Percentiles rank a stretch among this genome's conserved stretches.
These are phyloP conservation scores for Xylaria sp. DNA, from an alignment of 495 filamentous ascomycete species.

Conservation along the genomic window DNA sequence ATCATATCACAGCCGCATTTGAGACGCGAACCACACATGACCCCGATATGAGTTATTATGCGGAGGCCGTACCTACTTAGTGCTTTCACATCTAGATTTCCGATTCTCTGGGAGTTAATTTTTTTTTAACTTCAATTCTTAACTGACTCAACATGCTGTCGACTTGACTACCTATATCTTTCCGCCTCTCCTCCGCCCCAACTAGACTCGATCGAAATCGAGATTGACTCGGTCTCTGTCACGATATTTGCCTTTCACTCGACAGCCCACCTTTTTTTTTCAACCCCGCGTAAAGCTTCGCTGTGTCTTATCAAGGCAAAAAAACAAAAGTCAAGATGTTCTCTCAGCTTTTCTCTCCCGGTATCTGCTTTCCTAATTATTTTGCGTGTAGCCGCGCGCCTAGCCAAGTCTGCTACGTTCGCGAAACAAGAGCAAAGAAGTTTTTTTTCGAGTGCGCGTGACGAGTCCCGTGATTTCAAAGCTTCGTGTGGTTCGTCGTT, in stretches of 20 bases:
- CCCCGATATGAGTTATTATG: background rate
- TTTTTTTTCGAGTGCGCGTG: background rate
- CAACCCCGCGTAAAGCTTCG: slow-evolving; percentile 9
- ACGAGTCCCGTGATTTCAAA: slow-evolving; percentile 10
- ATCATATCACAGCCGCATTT: background rate
- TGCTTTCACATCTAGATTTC: background rate
- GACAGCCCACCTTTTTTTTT: slow-evolving; percentile 4
- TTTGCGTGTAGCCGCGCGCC: slow-evolving; percentile 17
- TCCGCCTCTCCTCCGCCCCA: slow-evolving; percentile 15
- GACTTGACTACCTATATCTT: slow-evolving; percentile 1
- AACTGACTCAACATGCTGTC: slow-evolving; percentile 24
- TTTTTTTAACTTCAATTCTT: slow-evolving; percentile 23
- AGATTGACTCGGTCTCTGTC: slow-evolving; percentile 1
- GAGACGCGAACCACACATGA: background rate
- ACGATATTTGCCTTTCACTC: slow-evolving; percentile 6
- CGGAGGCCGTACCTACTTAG: background rate
- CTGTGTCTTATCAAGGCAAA: background rate
- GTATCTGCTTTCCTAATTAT: background rate
- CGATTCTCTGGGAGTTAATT: background rate
- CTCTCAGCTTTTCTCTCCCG: background rate
- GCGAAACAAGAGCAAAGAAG: slow-evolving; percentile 4
- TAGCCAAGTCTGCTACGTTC: slow-evolving; percentile 7
- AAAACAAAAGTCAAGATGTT: background rate
- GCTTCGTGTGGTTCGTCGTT: slow-evolving; percentile 20
- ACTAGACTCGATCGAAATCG: background rate